phyloP scores from a whole-genome alignment of 805 yeast genomes.

The Wickerhamiella alocasiicola region DNA sequence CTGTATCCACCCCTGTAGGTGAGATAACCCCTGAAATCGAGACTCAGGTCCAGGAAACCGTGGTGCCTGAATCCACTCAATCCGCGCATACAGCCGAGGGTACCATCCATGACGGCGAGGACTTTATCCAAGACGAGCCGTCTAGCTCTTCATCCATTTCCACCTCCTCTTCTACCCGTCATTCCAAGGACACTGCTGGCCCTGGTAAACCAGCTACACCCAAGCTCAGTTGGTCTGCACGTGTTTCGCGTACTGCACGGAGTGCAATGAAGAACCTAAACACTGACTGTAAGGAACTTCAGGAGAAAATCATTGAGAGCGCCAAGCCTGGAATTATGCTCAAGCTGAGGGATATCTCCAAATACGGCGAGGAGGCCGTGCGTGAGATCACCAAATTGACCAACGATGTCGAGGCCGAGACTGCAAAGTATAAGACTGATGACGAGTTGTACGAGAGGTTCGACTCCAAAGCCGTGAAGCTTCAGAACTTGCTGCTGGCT shows the following conservation, averaged over 20 bases:
- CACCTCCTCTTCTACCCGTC: neutral
- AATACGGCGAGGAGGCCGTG: slow-evolving; percentile 17
- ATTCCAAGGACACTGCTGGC: neutral
- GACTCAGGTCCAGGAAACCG: neutral
- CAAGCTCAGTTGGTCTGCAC: slow-evolving; percentile 14
- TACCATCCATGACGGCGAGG: neutral
- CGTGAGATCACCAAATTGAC: slow-evolving; percentile 13
- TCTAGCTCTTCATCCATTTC: neutral
- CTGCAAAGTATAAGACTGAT: slow-evolving; percentile 14
- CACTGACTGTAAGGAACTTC: slow-evolving; percentile 13
- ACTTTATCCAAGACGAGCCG: slow-evolving; percentile 2
- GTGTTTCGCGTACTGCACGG: slow-evolving; percentile 18
- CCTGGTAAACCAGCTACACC: neutral
- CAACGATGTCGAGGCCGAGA: slow-evolving; percentile 19
- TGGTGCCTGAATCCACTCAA: neutral
- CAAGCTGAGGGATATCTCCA: slow-evolving; percentile 16
- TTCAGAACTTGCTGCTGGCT: slow-evolving; percentile 18
- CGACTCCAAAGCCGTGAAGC: slow-evolving; percentile 16
- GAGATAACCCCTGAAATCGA: slow-evolving; percentile 1
- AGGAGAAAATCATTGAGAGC: slow-evolving; percentile 10
- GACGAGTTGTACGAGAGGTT: slow-evolving; percentile 18
- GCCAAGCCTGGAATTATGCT: slow-evolving; percentile 21
- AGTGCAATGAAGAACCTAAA: slow-evolving; percentile 18
- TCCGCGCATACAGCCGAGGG: neutral
- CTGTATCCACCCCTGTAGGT: slow-evolving; percentile 8